Conservation (phyloP, 1,284 basidiomycete species). For the Athelia sp. region DNA sequence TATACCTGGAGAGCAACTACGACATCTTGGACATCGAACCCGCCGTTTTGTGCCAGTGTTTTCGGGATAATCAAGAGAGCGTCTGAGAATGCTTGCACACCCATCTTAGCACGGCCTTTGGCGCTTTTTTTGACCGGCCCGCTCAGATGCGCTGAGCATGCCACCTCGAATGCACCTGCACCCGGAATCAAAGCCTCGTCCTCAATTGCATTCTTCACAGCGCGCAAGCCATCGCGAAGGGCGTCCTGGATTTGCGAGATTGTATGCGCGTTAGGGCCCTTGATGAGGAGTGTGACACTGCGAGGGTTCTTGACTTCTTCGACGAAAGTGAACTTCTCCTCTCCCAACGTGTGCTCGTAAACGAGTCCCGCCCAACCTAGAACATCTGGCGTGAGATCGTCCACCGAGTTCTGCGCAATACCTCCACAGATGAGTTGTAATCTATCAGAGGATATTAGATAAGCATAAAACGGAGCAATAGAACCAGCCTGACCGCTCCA, state of each 20-base stretch:
- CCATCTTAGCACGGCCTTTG: slow-evolving; percentile 97
- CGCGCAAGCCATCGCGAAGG: slow-evolving; percentile 91
- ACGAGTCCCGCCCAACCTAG: slow-evolving; percentile 98
- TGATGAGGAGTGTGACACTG: slow-evolving; percentile 94
- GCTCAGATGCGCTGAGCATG: slow-evolving; percentile 82
- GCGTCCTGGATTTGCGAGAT: slow-evolving; percentile 97
- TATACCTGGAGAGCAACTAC: slow-evolving; percentile 84
- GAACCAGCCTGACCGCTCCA: slow-evolving; percentile 73
- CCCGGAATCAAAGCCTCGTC: slow-evolving; percentile 89
- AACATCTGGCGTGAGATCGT: slow-evolving; percentile 88
- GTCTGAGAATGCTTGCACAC: slow-evolving; percentile 96
- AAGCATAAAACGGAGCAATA: slow-evolving; percentile 9
- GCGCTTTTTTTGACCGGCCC: slow-evolving; percentile 81
- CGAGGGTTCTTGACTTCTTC: slow-evolving; percentile 97
- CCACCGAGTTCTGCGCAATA: slow-evolving; percentile 95
- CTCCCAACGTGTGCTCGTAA: slow-evolving; percentile 98
- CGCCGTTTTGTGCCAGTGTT: slow-evolving; percentile 94
- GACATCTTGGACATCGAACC: slow-evolving; percentile 95
- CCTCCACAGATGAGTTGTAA: slow-evolving; percentile 94
- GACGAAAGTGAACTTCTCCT: slow-evolving; percentile 98
- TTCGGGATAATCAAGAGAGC: slow-evolving; percentile 95
- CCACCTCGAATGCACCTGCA: slow-evolving; percentile 95
- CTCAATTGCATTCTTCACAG: slow-evolving; percentile 96
- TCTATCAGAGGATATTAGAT: slow-evolving; percentile 22
- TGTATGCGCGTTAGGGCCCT: slow-evolving; percentile 97